A percentile compares a stretch with the other conserved stretches of the same genome.
Conservation (phyloP, 495 filamentous ascomycete genomes). For the Podospora pseudoanserina region DNA sequence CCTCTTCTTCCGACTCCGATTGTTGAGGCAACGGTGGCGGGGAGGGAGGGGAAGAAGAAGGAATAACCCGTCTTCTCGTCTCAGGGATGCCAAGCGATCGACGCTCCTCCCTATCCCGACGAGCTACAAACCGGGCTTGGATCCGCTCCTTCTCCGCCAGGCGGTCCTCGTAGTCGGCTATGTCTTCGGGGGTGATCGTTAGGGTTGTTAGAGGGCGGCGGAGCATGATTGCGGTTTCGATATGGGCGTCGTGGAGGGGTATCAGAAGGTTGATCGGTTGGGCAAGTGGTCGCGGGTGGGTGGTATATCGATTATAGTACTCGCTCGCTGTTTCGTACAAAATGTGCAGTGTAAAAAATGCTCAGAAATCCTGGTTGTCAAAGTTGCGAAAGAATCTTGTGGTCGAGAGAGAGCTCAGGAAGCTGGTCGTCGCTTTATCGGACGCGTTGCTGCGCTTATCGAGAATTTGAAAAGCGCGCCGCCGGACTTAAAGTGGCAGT, state of each 20-base stretch:
- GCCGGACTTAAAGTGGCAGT: background rate
- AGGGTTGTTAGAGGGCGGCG: constrained; percentile 77
- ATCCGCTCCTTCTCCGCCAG: constrained; percentile 31
- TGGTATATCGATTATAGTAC: background rate
- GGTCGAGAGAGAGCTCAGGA: background rate
- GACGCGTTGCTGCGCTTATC: constrained; percentile 1
- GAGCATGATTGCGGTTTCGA: constrained; percentile 54
- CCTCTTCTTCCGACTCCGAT: constrained; percentile 11
- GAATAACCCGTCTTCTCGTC: background rate
- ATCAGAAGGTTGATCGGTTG: background rate
- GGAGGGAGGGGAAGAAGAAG: background rate
- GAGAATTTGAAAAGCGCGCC: background rate
- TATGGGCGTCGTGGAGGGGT: background rate
- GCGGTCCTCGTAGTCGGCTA: constrained; percentile 70
- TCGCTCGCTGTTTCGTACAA: background rate
- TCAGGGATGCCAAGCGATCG: background rate
- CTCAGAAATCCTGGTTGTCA: background rate
- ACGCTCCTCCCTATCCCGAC: constrained; percentile 27
- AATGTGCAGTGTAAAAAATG: background rate
- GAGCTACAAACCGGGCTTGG: constrained; percentile 25
- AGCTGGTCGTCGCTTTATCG: background rate
- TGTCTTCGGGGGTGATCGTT: constrained; percentile 71
- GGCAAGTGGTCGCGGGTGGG: background rate
- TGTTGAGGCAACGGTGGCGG: background rate
- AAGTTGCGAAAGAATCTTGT: background rate